Evolutionary conservation across 192 early-diverging fungal species (phyloP).

Genomic region (Chytriomyces sp.): DNA sequence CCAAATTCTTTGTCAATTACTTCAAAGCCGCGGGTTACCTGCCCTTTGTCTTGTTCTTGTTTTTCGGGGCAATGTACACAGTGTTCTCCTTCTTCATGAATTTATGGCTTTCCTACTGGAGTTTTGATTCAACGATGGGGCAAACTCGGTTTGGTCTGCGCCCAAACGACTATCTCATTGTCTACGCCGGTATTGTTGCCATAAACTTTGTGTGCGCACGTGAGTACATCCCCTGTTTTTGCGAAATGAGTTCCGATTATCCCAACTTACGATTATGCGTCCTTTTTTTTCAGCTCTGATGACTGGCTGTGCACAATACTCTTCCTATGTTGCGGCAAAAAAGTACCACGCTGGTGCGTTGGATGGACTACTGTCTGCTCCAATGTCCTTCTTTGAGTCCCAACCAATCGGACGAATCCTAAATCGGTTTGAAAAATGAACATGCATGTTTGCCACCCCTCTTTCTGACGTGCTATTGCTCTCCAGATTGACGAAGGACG

Average conservation of each 20-base stretch:
- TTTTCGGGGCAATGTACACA: background rate
- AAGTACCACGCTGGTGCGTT: conserved; percentile 54
- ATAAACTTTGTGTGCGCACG: background rate
- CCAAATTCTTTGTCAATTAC: background rate
- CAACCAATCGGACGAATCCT: conserved; percentile 72
- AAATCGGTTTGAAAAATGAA: conserved; percentile 43
- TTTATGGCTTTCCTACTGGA: background rate
- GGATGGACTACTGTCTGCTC: conserved; percentile 50
- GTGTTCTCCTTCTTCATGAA: background rate
- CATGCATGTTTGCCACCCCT: too few relatives aligned
- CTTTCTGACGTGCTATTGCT: too few relatives aligned
- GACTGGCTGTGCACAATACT: background rate
- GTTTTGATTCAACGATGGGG: conserved; percentile 5
- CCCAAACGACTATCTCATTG: background rate
- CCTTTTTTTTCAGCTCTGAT: background rate
- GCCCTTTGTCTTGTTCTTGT: background rate
- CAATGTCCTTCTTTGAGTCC: conserved; percentile 67
- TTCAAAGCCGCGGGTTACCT: background rate
- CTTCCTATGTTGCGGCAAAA: background rate
- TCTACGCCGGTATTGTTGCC: background rate
- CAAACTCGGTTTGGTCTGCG: conserved; percentile 1
- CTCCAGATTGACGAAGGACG: conserved; percentile 49
- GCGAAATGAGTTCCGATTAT: too few relatives aligned
- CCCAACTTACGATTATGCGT: too few relatives aligned
- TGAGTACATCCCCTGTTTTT: too few relatives aligned